phyloP scores from a whole-genome alignment of 2,329 filamentous ascomycete genomes.

The Moelleriella libera region DNA sequence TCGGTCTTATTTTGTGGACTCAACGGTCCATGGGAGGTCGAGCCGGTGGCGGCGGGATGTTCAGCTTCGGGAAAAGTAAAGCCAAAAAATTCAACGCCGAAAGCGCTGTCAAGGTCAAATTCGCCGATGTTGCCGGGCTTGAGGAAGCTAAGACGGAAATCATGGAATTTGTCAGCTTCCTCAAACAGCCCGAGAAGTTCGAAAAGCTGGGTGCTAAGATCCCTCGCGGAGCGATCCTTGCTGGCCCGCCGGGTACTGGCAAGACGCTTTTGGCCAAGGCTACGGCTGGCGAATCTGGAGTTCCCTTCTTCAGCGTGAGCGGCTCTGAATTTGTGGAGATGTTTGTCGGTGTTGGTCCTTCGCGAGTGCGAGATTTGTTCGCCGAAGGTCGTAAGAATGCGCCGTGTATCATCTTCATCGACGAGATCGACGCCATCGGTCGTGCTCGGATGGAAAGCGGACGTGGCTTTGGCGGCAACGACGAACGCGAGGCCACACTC shows the following conservation, averaged over 20 bases:
- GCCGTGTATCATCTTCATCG: slow-evolving; percentile 98
- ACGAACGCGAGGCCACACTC: slow-evolving; percentile 90
- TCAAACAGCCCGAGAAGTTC: slow-evolving; percentile 86
- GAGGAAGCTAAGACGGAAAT: slow-evolving; percentile 97
- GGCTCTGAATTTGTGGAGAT: slow-evolving; percentile 99
- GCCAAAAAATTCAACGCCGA: slow-evolving; percentile 98
- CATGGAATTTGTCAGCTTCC: slow-evolving; percentile 97
- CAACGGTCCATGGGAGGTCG: slow-evolving; percentile 60
- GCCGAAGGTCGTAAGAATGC: slow-evolving; percentile 89
- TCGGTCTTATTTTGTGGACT: slow-evolving; percentile 70
- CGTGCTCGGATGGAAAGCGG: slow-evolving; percentile 74
- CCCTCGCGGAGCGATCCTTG: slow-evolving; percentile 87
- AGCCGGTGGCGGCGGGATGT: slow-evolving; percentile 61
- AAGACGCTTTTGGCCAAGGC: slow-evolving; percentile 96
- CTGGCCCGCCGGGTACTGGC: slow-evolving; percentile 95
- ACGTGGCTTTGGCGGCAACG: slow-evolving; percentile 66
- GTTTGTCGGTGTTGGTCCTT: slow-evolving; percentile 98
- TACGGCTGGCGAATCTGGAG: slow-evolving; percentile 89
- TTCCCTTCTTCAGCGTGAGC: slow-evolving; percentile 96
- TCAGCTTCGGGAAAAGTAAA: slow-evolving; percentile 89
- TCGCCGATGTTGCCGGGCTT: slow-evolving; percentile 91
- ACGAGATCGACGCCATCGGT: slow-evolving; percentile 97
- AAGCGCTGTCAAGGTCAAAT: slow-evolving; percentile 91
- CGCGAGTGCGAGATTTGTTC: slow-evolving; percentile 87
- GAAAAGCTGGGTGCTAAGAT: slow-evolving; percentile 95